Evolutionary conservation across 257 asterid genomes (phyloP).

Genomic region (Nicotiana obtusifolia): DNA sequence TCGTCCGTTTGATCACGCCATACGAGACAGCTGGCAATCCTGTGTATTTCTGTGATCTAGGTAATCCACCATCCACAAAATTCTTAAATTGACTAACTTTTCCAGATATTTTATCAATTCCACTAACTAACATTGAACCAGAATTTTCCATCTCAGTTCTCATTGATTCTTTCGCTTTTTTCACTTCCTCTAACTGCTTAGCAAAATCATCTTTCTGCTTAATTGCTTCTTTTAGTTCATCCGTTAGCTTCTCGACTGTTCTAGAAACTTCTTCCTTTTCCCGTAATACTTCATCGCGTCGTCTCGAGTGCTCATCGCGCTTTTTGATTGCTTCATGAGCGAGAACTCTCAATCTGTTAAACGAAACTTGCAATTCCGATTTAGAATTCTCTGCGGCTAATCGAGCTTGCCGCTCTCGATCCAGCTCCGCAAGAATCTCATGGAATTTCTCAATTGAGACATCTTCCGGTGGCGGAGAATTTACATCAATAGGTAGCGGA

Average conservation of each 20-base stretch:
- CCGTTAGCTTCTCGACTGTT: constrained; percentile 36
- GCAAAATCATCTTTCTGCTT: constrained; percentile 43
- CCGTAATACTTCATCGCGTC: constrained; percentile 68
- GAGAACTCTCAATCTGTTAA: constrained; percentile 62
- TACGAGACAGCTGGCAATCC: constrained; percentile 94
- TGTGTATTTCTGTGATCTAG: constrained; percentile 74
- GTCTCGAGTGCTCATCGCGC: constrained; percentile 76
- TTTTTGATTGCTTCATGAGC: constrained; percentile 90
- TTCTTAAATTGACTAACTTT: constrained; percentile 73
- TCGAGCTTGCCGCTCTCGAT: constrained; percentile 76
- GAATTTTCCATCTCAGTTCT: constrained; percentile 80
- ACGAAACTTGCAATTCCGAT: constrained; percentile 63
- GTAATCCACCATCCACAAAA: constrained; percentile 66
- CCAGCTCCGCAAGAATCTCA: constrained; percentile 72
- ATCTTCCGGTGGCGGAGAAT: constrained; percentile 34
- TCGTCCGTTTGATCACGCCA: constrained; percentile 85
- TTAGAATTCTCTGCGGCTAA: constrained; percentile 67
- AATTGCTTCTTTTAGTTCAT: constrained; percentile 40
- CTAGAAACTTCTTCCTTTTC: constrained; percentile 58
- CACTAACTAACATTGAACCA: constrained; percentile 81
- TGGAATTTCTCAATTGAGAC: constrained; percentile 52
- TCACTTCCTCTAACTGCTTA: constrained; percentile 61
- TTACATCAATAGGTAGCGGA: constrained; percentile 41
- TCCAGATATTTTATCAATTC: constrained; percentile 83
- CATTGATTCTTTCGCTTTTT: constrained; percentile 43